A percentile compares a stretch with the other conserved stretches of the same genome.
phyloP scores from a whole-genome alignment of 73 alveolate species.

The Tetrahymena malaccensis region DNA sequence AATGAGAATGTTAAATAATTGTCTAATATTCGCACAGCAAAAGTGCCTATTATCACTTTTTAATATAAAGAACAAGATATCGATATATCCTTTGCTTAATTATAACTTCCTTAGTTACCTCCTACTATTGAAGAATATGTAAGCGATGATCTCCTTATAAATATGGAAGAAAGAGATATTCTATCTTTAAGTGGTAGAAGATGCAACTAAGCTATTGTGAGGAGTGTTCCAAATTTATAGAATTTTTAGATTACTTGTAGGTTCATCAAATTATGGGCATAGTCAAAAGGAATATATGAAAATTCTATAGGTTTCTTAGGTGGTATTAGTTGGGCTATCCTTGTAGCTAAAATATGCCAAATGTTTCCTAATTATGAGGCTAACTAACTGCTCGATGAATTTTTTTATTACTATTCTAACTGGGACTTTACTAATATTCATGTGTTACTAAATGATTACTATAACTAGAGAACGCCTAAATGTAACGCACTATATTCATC shows the following conservation, averaged over 20 bases:
- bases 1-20: conserved; percentile 71
- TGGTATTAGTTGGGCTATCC: conserved; percentile 96
- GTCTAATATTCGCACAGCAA: conserved; percentile 67
- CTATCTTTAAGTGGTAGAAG: conserved; percentile 87
- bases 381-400: background rate
- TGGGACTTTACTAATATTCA: background rate
- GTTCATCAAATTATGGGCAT: conserved; percentile 92
- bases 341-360: conserved; percentile 88
- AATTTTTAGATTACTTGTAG: conserved; percentile 76
- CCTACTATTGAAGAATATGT: conserved; percentile 65
- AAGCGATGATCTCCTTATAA: conserved; percentile 64
- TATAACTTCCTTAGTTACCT: conserved; percentile 49
- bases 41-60: conserved; percentile 88
- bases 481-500: background rate
- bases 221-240: conserved; percentile 63
- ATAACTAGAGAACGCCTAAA: background rate
- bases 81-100: conserved; percentile 89
- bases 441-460: background rate
- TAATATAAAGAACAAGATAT: conserved; percentile 71
- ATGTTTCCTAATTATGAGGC: conserved; percentile 76
- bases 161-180: conserved; percentile 74
- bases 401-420: background rate
- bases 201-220: conserved; percentile 76
- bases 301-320: conserved; percentile 95
- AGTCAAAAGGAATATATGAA: conserved; percentile 81